Base-by-base conservation (phyloP, 169 alveolate species). In the Toxoplasma gondii region DNA sequence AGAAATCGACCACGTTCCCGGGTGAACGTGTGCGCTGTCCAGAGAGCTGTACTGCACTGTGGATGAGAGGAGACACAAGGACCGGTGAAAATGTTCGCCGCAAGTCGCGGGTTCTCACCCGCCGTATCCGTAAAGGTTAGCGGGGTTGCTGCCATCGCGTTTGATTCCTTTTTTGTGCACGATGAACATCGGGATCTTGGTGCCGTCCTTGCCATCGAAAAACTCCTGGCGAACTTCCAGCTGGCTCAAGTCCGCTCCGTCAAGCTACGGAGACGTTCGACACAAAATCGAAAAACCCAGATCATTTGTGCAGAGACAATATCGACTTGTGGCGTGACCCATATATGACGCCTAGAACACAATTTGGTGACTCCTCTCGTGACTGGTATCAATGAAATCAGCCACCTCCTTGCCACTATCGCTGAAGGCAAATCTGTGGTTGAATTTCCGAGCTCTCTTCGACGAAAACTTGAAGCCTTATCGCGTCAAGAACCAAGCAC, bases 81-180 rank as follows among this genome's bases (percentile, higher is more conserved):
- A 64, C 31, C 31, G 27, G 34, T 43, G 43, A 41, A 17, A 43
- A 29, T 34, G 88, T 27, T 81, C 53, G 43, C 53, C n/a, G 16
- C 19, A 31, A 17, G 38, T 36, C 36, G 19, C 39, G 39, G 39
- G 39, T 0, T 10, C 87, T 34, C 24, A 92, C 92, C 95, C 95
- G 67, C 95, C 95, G 53, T 92, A 92, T 16, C 95, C 95, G 81
- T 92, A 92, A 67, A 92, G 95, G n/a, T 64, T 58, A 69, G 64
- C 44, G n/a, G 95, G 95, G 58, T 54, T 74, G 81, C 70, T 80
- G 69, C 95, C 88, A n/a, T n/a, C 49, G 54, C 39, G 38, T 64
- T 22, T 10, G 27, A 82, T 44, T 12, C 88, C 92, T 87, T 82
- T 92, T 80, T 82, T 58, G 41, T 90, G 45, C 88, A 83, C 43